Evolutionary conservation across 2,329 filamentous ascomycete genomes (phyloP), one percentile per base, ranked within the genome.

Genomic region (Ophiocordyceps camponoti-leonardi): DNA sequence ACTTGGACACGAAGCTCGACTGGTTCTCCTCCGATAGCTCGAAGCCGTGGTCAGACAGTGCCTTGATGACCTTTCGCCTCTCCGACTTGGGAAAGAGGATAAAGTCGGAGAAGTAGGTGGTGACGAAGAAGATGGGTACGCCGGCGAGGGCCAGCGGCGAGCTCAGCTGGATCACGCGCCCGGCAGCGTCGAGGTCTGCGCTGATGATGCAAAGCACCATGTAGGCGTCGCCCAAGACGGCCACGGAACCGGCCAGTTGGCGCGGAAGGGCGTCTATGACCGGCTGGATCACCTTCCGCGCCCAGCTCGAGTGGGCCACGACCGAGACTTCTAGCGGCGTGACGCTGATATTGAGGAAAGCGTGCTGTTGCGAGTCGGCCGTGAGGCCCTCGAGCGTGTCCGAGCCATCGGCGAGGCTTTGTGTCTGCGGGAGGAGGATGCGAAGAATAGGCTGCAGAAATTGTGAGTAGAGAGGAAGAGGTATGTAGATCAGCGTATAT

Each of bases 101-200:
- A 63, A 94, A 96, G 66, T 98, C 90, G 31, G 85, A 92, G 64
- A 94, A 96, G 64, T 96, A 98, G 30, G 87, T 95, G 4, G 90
- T 95, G 61, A 95, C 94, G 72, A 96, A 96, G 69, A 96, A 95
- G 58, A 98, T 94, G 45, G 90, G 85, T 45, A 96, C 92, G 54
- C 86, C 86, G 44, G 90, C 90, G 59, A 95, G 73, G 26, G 92
- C 90, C 30, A 96, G 71, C 6, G 90, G 92, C 45, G 81, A 88
- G 8, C 88, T 95, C 49, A 98, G 65, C 58, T 96, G 90, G 54
- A 95, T 76, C 7, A 98, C 90, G 46, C 88, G 77, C 54, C 88
- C 86, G 7, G 87, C 88, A 11, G 90, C 88, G 58, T 95, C 88
- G 54, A 94, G 79, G 8, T 88, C 87, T 53, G 88, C 83, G 50